Evolutionary conservation across 441 rosid genomes (phyloP).

Genomic region (Bruguiera hainesii): DNA sequence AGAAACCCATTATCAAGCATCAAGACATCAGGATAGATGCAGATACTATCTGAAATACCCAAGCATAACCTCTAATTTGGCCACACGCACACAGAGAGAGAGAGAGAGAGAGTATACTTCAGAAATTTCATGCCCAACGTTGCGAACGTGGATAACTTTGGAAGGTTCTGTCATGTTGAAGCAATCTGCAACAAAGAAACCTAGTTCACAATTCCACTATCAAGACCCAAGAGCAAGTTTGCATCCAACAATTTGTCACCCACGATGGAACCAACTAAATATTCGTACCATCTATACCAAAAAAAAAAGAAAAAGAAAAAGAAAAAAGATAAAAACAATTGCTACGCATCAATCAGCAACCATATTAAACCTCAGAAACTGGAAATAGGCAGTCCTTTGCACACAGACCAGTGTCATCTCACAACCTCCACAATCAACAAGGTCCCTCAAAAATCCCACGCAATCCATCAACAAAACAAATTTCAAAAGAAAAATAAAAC

Average conservation of each 20-base stretch:
- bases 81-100: not conserved
- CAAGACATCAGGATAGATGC: not conserved
- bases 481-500: not conserved
- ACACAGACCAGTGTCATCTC: too few species aligned
- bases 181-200: slow-evolving; percentile 28
- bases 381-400: too few species aligned
- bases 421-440: not conserved
- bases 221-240: not conserved
- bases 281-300: not conserved
- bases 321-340: too few species aligned
- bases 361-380: too few species aligned
- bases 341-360: too few species aligned
- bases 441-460: not conserved
- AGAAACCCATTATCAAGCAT: too few species aligned
- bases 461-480: not conserved
- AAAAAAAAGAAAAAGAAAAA: not conserved
- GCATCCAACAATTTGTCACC: not conserved
- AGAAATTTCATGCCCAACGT: slow-evolving; percentile 96
- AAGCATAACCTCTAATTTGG: not conserved
- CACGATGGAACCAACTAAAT: not conserved
- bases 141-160: slow-evolving; percentile 96
- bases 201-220: slow-evolving; percentile 12
- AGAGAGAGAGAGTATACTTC: slow-evolving; percentile 51
- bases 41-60: not conserved
- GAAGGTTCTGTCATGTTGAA: slow-evolving; percentile 81